Base-by-base conservation (phyloP, 192 early-diverging fungal species). In the Gigaspora rosea region DNA sequence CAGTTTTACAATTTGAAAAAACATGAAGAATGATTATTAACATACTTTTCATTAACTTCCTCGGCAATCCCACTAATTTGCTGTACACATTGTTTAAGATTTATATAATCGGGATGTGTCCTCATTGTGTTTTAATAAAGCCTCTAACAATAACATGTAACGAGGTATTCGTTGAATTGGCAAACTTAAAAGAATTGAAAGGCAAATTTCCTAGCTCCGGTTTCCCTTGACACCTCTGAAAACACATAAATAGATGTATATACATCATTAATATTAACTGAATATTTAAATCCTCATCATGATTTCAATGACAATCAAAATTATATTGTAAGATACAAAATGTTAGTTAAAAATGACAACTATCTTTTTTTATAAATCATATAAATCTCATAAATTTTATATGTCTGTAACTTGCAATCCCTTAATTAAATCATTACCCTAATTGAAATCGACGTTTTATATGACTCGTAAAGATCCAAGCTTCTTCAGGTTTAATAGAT, bases 131-230 rank as follows among this genome's bases (percentile, higher is more conserved):
- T 87, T 83, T 2, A 94, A 83, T 13, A 97, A 81, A 58, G 92
- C 89, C 52, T 90, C 86, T 11, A 95, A 84, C 63, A 96, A 86
- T 74, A 98, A 78, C 74, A 90, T 90, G 82, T 96, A 98, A 71
- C 95, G 92, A 15, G 95, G 95, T 63, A 98, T 86, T 9, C 96
- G 90, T 81, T 98, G 96, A 8, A 97, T 89, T 0, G 96, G 96
- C 32, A 96, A 81, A 52, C 96, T 88, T 64, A 98, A 81, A 96
- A 8, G 92, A 89, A 72, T 95, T 91, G 10, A 97, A 46, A 33
- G 62, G 63, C 32, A 76, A 59, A 12, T 64, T 64, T 20, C 49
- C 61, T 27, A 67, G 32, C 41, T 76, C 51, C 51, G 67, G 58
- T 71, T 72, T 64, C 22, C 16, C 47, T 64, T 50, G 13, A 78